Evolutionary conservation across 2,329 filamentous ascomycete species (phyloP).

Genomic region (Paecilomyces sp.): DNA sequence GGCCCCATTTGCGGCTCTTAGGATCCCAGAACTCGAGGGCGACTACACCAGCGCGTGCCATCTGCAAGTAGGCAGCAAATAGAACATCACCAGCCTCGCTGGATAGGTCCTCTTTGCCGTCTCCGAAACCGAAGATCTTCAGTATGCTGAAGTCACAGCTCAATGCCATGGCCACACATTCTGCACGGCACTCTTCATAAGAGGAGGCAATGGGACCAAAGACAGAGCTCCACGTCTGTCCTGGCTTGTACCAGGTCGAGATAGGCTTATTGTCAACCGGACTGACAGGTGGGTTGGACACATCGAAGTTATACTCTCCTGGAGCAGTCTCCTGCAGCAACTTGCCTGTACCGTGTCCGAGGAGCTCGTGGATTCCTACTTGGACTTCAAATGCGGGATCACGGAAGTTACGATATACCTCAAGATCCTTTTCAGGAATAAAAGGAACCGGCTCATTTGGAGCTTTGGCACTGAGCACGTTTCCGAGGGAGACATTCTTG

Average conservation of each 20-base stretch:
- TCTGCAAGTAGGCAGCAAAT: constrained; percentile 80
- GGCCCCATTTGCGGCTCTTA: constrained; percentile 84
- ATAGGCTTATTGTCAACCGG: constrained; percentile 73
- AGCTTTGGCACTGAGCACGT: constrained; percentile 84
- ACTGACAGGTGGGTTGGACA: constrained; percentile 70
- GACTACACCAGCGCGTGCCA: constrained; percentile 86
- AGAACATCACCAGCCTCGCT: constrained; percentile 78
- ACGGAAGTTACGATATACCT: constrained; percentile 72
- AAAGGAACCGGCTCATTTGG: constrained; percentile 91
- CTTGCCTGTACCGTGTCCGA: constrained; percentile 87
- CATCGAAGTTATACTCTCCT: constrained; percentile 83
- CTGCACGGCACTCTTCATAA: constrained; percentile 92
- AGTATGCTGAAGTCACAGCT: constrained; percentile 83
- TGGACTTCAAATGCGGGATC: constrained; percentile 91
- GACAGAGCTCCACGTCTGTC: constrained; percentile 89
- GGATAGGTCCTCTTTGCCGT: constrained; percentile 65
- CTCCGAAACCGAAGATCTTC: constrained; percentile 84
- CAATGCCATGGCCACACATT: constrained; percentile 87
- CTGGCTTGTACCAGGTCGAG: constrained; percentile 84
- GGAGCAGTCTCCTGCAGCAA: constrained; percentile 80
- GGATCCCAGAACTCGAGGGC: constrained; percentile 94
- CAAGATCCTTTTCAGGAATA: constrained; percentile 70
- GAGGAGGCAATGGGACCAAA: constrained; percentile 82
- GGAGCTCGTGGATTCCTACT: constrained; percentile 86
- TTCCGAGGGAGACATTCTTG: constrained; percentile 76